Evolutionary conservation across 2,329 filamentous ascomycete genomes (phyloP).

Genomic region (Chrysosporium keratinophilum): DNA sequence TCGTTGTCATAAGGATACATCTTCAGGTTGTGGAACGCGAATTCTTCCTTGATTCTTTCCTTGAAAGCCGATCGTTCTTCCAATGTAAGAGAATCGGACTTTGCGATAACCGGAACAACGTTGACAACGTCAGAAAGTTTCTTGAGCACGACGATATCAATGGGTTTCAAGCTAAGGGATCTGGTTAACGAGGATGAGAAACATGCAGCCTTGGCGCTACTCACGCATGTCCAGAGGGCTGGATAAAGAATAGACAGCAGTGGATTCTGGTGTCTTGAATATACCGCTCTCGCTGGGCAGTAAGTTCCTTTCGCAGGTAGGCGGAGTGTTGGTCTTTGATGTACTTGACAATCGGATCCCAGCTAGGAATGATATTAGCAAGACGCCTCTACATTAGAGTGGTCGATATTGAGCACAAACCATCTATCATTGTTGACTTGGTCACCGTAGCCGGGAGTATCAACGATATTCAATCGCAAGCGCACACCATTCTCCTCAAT

Average conservation of each 20-base stretch:
- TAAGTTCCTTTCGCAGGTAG: conserved; percentile 98
- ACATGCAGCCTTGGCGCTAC: conserved; percentile 17
- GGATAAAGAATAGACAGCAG: conserved; percentile 99
- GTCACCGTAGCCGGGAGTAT: conserved; percentile 96
- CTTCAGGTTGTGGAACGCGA: conserved; percentile 98
- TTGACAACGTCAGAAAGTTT: conserved; percentile 99
- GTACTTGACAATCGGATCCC: conserved; percentile 99
- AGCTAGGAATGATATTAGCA: conserved; percentile 39
- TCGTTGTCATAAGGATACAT: conserved; percentile 99
- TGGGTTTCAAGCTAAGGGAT: conserved; percentile 64
- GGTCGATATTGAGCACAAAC: conserved; percentile 26
- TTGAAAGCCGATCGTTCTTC: conserved; percentile 96
- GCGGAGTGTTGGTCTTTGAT: conserved; percentile 99
- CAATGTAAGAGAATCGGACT: conserved; percentile 89
- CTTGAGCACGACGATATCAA: conserved; percentile 98
- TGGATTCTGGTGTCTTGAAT: conserved; percentile 99
- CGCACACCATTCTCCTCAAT: conserved; percentile 99
- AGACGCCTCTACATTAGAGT: background rate
- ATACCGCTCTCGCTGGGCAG: conserved; percentile 95
- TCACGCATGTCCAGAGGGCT: conserved; percentile 85
- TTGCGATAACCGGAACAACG: conserved; percentile 96
- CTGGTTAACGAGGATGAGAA: conserved; percentile 4
- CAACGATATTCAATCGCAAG: conserved; percentile 94
- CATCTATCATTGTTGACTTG: conserved; percentile 99
- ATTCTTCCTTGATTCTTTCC: conserved; percentile 99